These are phyloP conservation scores for Chalciporus pseudorubinellus DNA, from an alignment of 768 basidiomycete species.

Conservation along the genomic window DNA sequence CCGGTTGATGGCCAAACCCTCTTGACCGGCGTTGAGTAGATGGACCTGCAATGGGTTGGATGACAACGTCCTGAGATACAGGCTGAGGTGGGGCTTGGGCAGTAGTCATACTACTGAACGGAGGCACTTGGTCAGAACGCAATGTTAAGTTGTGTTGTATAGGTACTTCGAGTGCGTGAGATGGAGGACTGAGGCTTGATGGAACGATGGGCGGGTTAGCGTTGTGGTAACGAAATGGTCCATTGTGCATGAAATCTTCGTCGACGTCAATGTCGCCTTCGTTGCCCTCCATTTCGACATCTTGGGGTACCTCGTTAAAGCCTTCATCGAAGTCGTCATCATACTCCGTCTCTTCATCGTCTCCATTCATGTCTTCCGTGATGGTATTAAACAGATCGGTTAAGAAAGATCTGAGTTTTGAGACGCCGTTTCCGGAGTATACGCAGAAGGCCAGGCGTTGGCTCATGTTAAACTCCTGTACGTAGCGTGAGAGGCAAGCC, in stretches of 20 bases:
- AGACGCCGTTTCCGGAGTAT: constrained; percentile 89
- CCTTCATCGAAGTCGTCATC: constrained; percentile 45
- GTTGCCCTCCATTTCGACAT: constrained; percentile 35
- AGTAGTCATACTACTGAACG: constrained; percentile 7
- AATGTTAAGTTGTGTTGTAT: constrained; percentile 30
- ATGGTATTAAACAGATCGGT: constrained; percentile 74
- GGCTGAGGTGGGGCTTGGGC: constrained; percentile 4
- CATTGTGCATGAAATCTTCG: constrained; percentile 40
- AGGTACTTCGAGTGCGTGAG: constrained; percentile 25
- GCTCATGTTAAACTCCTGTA: constrained; percentile 84
- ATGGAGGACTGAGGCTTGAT: constrained; percentile 9
- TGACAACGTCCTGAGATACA: constrained; percentile 25
- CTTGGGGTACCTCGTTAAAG: constrained; percentile 29
- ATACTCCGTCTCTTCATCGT: constrained; percentile 66
- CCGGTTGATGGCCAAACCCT: constrained; percentile 49
- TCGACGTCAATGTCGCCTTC: constrained; percentile 45
- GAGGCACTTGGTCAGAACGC: constrained; percentile 17
- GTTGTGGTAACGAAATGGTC: constrained; percentile 27
- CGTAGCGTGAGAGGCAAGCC: constrained; percentile 2
- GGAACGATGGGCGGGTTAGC: constrained; percentile 12
- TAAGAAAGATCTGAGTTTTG: constrained; percentile 76
- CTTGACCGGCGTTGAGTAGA: constrained; percentile 41
- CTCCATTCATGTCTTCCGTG: constrained; percentile 63
- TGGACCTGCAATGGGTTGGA: constrained; percentile 35
- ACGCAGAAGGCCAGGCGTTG: constrained; percentile 94